Conservation (phyloP, 1,284 basidiomycete genomes). For the Coniferiporia weirii region DNA sequence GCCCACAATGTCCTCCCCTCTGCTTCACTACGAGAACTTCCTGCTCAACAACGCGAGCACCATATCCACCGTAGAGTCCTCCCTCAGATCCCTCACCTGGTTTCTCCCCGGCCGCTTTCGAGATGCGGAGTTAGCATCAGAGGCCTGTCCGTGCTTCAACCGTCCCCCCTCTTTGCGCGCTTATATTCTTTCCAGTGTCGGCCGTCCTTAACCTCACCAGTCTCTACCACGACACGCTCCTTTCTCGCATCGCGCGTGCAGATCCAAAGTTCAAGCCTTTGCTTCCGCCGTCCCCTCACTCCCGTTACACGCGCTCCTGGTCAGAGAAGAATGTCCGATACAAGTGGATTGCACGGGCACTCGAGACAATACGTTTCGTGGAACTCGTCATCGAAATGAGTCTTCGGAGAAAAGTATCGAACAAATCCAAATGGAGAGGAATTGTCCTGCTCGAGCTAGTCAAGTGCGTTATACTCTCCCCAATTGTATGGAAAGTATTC, state of each 20-base stretch:
- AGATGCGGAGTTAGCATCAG: conserved; percentile 91
- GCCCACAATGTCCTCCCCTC: conserved; percentile 32
- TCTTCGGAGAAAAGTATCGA: conserved; percentile 61
- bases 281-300: conserved; percentile 62
- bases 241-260: conserved; percentile 58
- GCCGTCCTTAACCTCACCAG: conserved; percentile 69
- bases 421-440: conserved; percentile 61
- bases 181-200: conserved; percentile 46
- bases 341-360: conserved; percentile 66
- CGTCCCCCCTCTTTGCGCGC: conserved; percentile 14
- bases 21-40: conserved; percentile 74
- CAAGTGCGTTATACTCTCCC: conserved; percentile 50
- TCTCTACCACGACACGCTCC: conserved; percentile 84
- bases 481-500: conserved; percentile 7
- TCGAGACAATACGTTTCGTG: conserved; percentile 73
- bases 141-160: conserved; percentile 65
- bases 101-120: conserved; percentile 94
- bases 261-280: conserved; percentile 64
- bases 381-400: conserved; percentile 86
- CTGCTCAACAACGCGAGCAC: conserved; percentile 79
- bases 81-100: conserved; percentile 87
- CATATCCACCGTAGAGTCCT: conserved; percentile 84
- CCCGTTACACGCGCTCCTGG: conserved; percentile 83
- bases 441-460: conserved; percentile 70
- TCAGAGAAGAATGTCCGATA: conserved; percentile 61